Evolutionary conservation across 2,329 filamentous ascomycete genomes (phyloP), one percentile per base, ranked within the genome.

Genomic region (Capronia epimyces): DNA sequence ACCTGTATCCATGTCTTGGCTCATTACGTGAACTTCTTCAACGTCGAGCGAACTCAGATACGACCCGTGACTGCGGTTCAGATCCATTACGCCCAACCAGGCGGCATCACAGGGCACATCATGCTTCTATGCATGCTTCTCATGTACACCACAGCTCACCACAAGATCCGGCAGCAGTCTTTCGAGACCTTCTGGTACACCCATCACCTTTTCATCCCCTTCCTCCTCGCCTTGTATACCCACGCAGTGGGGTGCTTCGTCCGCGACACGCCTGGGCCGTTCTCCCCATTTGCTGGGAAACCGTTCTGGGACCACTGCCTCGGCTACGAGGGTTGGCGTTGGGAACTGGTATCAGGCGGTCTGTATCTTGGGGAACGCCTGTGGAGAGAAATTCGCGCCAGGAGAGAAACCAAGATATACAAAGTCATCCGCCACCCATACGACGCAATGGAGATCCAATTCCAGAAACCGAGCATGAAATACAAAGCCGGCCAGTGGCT

Each of bases 131-230:
- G 90, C 78, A 98, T 98, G 93, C 74, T 98, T 57, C 73, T 98
- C 57, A 98, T 98, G 78, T 98, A 95, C 72, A 98, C 93, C 1
- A 96, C 90, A 0, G 86, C 93, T 2, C 93, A 98, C 66, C 80
- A 86, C 63, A 86, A 88, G 60, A 97, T 98, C 59, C 86, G 93
- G 48, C 91, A 97, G 67, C 93, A 98, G 67, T 95, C 89, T 0
- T 98, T 90, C 66, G 93, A 98, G 72, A 94, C 91, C 0, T 98
- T 98, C 68, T 98, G 93, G 93, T 98, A 98, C 71, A 95, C 89
- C 0, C 93, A 98, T 70, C 93, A 98, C 64, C 80, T 98, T n/a
- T 97, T 97, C 65, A 86, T 98, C 54, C 91, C 93, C 1, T 98
- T 98, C 70, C 72, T 97, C 64, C 77, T 98, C 39, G 91, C 81